These are phyloP conservation scores for Apiotrichum gracile DNA, from an alignment of 1,284 basidiomycete genomes.

Conservation along the genomic window DNA sequence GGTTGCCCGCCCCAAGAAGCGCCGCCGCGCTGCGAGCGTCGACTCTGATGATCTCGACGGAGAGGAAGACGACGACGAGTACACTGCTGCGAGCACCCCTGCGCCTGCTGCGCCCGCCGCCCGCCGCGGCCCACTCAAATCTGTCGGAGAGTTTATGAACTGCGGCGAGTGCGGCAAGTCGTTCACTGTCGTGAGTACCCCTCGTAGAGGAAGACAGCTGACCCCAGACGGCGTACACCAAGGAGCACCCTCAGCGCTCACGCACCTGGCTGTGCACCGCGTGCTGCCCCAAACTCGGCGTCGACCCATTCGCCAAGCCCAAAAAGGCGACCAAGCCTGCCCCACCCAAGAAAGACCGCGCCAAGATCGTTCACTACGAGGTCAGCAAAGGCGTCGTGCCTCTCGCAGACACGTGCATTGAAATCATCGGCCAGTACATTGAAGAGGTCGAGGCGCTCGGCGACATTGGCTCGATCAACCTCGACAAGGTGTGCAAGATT, in stretches of 20 bases:
- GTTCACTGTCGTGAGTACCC: conserved; percentile 74
- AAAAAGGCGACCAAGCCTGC: conserved; percentile 62
- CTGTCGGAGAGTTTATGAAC: conserved; percentile 70
- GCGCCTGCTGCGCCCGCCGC: conserved; percentile 27
- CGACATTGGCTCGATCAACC: conserved; percentile 71
- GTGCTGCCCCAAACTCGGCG: conserved; percentile 68
- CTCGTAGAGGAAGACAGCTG: background rate
- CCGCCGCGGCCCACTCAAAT: conserved; percentile 52
- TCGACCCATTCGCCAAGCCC: conserved; percentile 61
- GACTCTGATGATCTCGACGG: conserved; percentile 66
- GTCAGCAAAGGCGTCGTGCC: conserved; percentile 59
- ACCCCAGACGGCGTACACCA: conserved; percentile 72
- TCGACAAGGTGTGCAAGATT: conserved; percentile 75
- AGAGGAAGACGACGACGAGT: conserved; percentile 30
- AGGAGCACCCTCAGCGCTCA: conserved; percentile 56
- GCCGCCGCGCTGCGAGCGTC: conserved; percentile 28
- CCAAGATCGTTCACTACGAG: conserved; percentile 60
- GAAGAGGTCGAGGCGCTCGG: conserved; percentile 86
- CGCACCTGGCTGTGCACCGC: conserved; percentile 69
- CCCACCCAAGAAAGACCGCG: conserved; percentile 39
- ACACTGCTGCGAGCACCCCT: conserved; percentile 39
- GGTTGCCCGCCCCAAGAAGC: conserved; percentile 29
- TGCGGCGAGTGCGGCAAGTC: conserved; percentile 77
- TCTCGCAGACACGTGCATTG: conserved; percentile 71
- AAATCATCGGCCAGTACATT: conserved; percentile 79